These are phyloP conservation scores for Phenoliferia sp. DNA, from an alignment of 1,284 basidiomycete species.

Conservation along the genomic window DNA sequence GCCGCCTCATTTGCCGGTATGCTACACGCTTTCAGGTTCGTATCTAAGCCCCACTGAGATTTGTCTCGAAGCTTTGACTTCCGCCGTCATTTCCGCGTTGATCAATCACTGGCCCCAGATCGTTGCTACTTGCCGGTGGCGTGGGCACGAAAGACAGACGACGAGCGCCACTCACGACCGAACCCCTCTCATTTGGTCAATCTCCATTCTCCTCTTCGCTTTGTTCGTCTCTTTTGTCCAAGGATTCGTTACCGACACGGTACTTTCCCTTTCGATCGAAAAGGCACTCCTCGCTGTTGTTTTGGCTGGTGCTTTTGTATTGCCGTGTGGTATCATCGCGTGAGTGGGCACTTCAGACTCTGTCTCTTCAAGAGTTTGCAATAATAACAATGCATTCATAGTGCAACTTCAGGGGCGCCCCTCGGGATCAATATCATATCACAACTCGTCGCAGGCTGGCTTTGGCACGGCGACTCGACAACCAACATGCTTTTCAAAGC, in stretches of 20 bases:
- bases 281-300: neutral
- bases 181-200: neutral
- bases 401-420: neutral
- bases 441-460: neutral
- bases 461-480: neutral
- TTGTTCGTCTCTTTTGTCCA: neutral
- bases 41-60: neutral
- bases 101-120: neutral
- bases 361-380: neutral
- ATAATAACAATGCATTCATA: neutral
- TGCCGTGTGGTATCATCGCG: neutral
- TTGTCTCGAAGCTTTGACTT: neutral
- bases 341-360: no score
- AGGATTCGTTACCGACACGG: neutral
- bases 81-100: neutral
- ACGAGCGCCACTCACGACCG: neutral
- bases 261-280: neutral
- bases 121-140: neutral
- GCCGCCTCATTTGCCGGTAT: neutral
- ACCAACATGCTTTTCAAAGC: neutral
- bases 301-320: neutral
- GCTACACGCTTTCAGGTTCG: neutral
- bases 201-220: neutral
- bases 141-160: neutral
- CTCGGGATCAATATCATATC: neutral